Base-by-base conservation (phyloP, 1,284 basidiomycete genomes). In the Albatrellus sp. region DNA sequence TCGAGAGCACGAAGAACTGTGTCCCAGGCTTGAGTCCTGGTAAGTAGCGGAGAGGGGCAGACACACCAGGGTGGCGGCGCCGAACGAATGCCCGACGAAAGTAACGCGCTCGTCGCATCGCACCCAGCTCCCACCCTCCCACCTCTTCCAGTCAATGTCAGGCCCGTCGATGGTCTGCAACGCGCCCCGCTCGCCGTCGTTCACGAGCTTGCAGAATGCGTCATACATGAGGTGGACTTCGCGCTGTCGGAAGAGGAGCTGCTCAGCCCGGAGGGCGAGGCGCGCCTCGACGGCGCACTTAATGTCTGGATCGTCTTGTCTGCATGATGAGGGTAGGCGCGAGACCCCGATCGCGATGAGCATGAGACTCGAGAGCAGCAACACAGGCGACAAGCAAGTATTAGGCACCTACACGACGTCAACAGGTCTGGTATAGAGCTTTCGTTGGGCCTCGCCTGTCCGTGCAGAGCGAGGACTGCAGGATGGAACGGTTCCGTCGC, bases 81-180 rank as follows among this genome's bases (percentile, higher is more conserved):
- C 86, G 54, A 89, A 89, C 1, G 82, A 85, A 57, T 89, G 85
- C 0, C 83, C 85, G 0, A 73, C 66, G 20, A 87, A 64, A 10
- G 65, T 57, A 7, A 86, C 55, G 37, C 73, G 58, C 32, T 65
- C 55, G 32, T 68, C 59, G 55, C 61, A 62, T 52, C 62, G 59
- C 13, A 80, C 61, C 51, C 54, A 28, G 66, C 63, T 14, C 44
- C 54, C 37, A 10, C 54, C 54, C 24, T 57, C 53, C 69, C 78
- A 76, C 37, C 64, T 67, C 31, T 55, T 48, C 56, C 60, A 66
- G 39, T 72, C 62, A 11, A 74, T 59, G 9, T 51, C 17, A 11
- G 41, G 45, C 2, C 46, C 53, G n/a, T 56, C 54, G 34, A 51
- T 45, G 6, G 47, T 52, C 2, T 47, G 46, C 19, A 54, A 42